phyloP scores from a whole-genome alignment of 306 rosid species.

The Lathyrus aphaca region DNA sequence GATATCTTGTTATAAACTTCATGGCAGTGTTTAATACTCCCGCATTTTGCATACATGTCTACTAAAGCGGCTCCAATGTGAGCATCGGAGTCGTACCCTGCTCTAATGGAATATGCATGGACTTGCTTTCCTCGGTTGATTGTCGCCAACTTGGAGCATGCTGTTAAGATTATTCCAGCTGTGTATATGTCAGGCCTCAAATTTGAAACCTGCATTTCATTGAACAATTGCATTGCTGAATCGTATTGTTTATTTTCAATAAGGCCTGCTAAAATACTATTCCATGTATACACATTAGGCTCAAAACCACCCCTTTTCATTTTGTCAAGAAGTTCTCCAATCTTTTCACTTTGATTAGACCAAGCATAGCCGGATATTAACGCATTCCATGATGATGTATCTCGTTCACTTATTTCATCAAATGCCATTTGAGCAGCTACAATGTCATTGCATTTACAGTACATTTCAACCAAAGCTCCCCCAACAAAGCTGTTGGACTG shows the following conservation, averaged over 20 bases:
- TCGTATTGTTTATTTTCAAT: conserved; percentile 4
- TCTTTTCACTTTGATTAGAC: conserved; percentile 37
- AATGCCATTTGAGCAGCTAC: conserved; percentile 55
- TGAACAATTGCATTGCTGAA: not conserved
- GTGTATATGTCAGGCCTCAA: conserved; percentile 57
- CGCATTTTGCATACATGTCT: conserved; percentile 74
- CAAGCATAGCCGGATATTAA: conserved; percentile 55
- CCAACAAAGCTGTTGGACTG: conserved; percentile 54
- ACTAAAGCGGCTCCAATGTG: conserved; percentile 55
- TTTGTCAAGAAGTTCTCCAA: conserved; percentile 43
- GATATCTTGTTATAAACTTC: conserved; percentile 52
- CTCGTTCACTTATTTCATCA: conserved; percentile 51
- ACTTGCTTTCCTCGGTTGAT: conserved; percentile 60
- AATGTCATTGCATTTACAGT: conserved; percentile 48
- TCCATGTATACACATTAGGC: conserved; percentile 5
- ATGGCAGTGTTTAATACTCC: conserved; percentile 49
- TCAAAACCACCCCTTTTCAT: conserved; percentile 60
- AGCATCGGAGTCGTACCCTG: conserved; percentile 43
- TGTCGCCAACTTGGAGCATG: conserved; percentile 58
- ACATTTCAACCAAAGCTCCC: conserved; percentile 73
- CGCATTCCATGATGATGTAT: conserved; percentile 62
- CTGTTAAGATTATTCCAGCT: conserved; percentile 54
- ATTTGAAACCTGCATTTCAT: conserved; percentile 7
- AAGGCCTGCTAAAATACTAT: conserved; percentile 7
- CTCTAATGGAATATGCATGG: conserved; percentile 58